Conservation (phyloP, 208 protist genomes). For the Porcisia hertigi region DNA sequence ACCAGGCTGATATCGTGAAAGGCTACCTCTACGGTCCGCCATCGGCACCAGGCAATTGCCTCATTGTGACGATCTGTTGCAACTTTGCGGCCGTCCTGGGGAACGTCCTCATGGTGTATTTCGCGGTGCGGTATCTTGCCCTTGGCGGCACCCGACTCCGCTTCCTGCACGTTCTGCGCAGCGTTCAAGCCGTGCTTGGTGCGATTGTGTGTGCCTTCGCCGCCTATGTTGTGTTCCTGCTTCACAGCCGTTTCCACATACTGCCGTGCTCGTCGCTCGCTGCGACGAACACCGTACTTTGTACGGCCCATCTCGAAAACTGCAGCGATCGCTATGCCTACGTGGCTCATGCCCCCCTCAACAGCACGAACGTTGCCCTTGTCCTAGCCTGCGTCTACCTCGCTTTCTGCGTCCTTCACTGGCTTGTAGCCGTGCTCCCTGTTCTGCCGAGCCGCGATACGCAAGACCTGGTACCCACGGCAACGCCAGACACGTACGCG, state of each 20-base stretch:
- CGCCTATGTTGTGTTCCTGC: conserved; percentile 47
- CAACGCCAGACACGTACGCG: conserved; percentile 63
- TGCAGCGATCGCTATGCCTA: conserved; percentile 32
- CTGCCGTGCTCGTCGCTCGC: conserved; percentile 37
- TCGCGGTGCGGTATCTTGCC: conserved; percentile 55
- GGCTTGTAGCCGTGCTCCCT: conserved; percentile 40
- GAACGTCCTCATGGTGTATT: conserved; percentile 49
- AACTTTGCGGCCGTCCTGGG: conserved; percentile 39
- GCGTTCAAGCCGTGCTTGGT: conserved; percentile 41
- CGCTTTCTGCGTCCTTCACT: conserved; percentile 38
- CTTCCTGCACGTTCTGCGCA: conserved; percentile 57
- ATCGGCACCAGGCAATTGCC: conserved; percentile 33
- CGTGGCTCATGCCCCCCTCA: conserved; percentile 3
- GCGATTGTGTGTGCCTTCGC: conserved; percentile 47
- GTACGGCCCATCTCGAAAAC: conserved; percentile 12
- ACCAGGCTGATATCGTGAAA: conserved; percentile 9
- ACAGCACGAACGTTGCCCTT: conserved; percentile 21
- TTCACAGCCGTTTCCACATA: conserved; percentile 19
- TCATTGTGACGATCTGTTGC: conserved; percentile 51
- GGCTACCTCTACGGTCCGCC: conserved; percentile 40
- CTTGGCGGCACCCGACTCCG: conserved; percentile 34
- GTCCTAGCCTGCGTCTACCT: conserved; percentile 45
- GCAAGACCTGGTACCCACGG: conserved; percentile 31
- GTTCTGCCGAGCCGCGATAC: conserved; percentile 27
- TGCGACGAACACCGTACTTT: conserved; percentile 14